Evolutionary conservation across 352 stramenopile genomes (phyloP).

Genomic region (Pythium utonaiense): DNA sequence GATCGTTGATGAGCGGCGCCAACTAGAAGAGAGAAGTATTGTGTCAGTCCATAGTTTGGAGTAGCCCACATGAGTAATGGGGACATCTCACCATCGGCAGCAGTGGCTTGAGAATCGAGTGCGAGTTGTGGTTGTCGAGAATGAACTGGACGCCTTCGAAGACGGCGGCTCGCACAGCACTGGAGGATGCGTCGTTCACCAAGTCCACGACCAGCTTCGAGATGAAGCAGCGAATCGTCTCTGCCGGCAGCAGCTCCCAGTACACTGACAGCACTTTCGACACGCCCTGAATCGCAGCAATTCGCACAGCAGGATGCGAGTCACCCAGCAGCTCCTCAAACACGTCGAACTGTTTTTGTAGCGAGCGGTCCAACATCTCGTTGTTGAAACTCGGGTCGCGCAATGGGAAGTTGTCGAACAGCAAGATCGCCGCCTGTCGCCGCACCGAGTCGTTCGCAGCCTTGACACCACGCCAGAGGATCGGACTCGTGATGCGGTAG

Average conservation of each 20-base stretch:
- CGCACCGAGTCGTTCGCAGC: slow-evolving; percentile 81
- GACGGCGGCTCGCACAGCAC: slow-evolving; percentile 72
- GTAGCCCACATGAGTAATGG: neutral
- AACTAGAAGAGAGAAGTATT: slow-evolving; percentile 31
- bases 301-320: slow-evolving; percentile 66
- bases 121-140: slow-evolving; percentile 84
- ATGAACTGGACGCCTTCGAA: slow-evolving; percentile 85
- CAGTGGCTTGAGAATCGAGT: slow-evolving; percentile 80
- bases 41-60: neutral
- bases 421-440: slow-evolving; percentile 70
- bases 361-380: slow-evolving; percentile 59
- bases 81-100: slow-evolving; percentile 65
- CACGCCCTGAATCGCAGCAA: slow-evolving; percentile 78
- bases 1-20: slow-evolving; percentile 77
- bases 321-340: slow-evolving; percentile 76
- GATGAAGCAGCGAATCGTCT: slow-evolving; percentile 81
- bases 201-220: slow-evolving; percentile 80
- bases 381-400: slow-evolving; percentile 77
- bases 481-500: slow-evolving; percentile 77
- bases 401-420: slow-evolving; percentile 85
- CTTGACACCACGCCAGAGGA: slow-evolving; percentile 82
- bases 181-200: slow-evolving; percentile 75
- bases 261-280: slow-evolving; percentile 81
- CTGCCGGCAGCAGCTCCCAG: slow-evolving; percentile 76
- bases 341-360: slow-evolving; percentile 85